Percentiles rank a stretch among this genome's conserved stretches.
Conservation (phyloP, 768 basidiomycete genomes). For the Lentinula lateritia region DNA sequence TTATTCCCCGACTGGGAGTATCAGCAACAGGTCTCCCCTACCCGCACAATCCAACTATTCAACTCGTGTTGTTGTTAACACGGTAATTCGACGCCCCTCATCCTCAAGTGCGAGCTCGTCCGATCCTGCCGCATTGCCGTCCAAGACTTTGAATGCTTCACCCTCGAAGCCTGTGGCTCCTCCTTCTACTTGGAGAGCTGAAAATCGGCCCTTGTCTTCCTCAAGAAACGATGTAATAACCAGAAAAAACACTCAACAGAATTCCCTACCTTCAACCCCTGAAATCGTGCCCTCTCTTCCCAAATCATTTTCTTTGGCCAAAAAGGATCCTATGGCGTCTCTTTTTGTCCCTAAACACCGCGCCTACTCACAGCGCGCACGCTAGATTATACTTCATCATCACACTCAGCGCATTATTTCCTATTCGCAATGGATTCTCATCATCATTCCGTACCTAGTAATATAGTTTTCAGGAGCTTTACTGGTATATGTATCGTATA, state of each 20-base stretch:
- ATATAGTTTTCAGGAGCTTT: neutral
- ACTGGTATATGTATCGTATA: neutral
- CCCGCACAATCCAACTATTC: slow-evolving; percentile 25
- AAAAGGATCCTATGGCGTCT: slow-evolving; percentile 59
- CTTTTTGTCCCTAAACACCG: slow-evolving; percentile 77
- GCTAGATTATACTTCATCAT: slow-evolving; percentile 14
- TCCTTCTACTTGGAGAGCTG: slow-evolving; percentile 7
- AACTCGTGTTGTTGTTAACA: slow-evolving; percentile 47
- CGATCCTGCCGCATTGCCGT: slow-evolving; percentile 10
- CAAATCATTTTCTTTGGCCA: slow-evolving; percentile 34
- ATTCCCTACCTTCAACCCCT: neutral
- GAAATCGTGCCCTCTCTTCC: neutral
- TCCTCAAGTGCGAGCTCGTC: slow-evolving; percentile 11
- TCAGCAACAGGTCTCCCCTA: slow-evolving; percentile 26
- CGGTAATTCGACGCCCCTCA: slow-evolving; percentile 32
- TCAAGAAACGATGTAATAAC: neutral
- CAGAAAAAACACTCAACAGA: neutral
- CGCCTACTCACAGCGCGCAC: slow-evolving; percentile 49
- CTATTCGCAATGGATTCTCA: neutral
- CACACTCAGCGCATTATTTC: neutral
- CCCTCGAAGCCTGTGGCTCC: slow-evolving; percentile 6
- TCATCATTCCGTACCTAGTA: neutral
- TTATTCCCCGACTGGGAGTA: slow-evolving; percentile 34
- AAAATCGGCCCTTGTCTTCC: neutral
- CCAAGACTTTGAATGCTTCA: slow-evolving; percentile 10